Base-by-base conservation (phyloP, 148 eudicot genomes). In the Rhododendron molle region DNA sequence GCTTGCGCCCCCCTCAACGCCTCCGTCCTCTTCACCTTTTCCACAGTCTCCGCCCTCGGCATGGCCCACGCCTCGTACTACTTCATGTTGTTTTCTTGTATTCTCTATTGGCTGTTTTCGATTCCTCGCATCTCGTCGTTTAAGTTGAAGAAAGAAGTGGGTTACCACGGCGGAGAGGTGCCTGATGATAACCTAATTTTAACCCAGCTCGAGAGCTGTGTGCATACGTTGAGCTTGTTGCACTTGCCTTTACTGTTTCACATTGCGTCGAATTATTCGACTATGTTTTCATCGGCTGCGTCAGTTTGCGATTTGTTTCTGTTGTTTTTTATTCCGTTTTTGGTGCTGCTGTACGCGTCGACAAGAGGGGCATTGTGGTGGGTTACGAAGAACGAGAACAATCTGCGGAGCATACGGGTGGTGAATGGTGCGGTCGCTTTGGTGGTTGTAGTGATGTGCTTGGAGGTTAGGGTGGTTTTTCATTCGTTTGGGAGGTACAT, bases 341-440 rank as follows among this genome's bases (percentile, higher is more conserved):
- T 94, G 89, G 90, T 97, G 83, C 92, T 90, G 83, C 90, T 97
- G 3, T 97, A 97, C 81, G 94, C 99, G 6, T 97, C 99, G 11
- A 94, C 98, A 0, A 88, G 98, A 72, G 93, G 97, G 71, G 96
- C 97, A 5, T 87, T 97, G 32, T 97, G 98, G 98, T 97, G 99
- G 99, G 83, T 95, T 34, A 91, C 94, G 2, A 94, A 92, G 86
- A 91, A 94, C 81, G 94, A 94, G 83, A 9, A 80, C 43, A 92
- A 92, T 86, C 38, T 97, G 62, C 91, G 90, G 34, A 90, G 91
- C 78, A 92, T 97, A 81, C 90, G 98, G 21, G 69, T 94, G 44
- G 89, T 90, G 46, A 97, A 95, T 85, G 99, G 99, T 76, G 95
- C 96, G 11, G 78, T 95, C 46, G 94, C 98, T 34, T 86, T 97